Evolutionary conservation across 352 stramenopile species (phyloP), one percentile per base, ranked within the genome.

Genomic region (Plasmopara viticola): DNA sequence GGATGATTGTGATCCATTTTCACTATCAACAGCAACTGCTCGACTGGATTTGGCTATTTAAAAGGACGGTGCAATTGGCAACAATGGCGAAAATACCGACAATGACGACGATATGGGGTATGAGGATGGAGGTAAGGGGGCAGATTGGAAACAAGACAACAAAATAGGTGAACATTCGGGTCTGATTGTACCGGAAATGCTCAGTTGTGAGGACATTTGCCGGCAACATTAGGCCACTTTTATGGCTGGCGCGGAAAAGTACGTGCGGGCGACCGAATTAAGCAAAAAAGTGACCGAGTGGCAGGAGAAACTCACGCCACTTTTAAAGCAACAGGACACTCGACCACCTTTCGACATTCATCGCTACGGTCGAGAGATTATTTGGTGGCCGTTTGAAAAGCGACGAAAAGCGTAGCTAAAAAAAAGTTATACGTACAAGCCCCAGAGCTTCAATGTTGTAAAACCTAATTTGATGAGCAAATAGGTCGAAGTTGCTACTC

Each of bases 171-270:
- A 70, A n/a, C 43, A 52, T 5, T 68, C 64, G 33, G 41, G 52
- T 6, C 53, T 9, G 30, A 40, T 13, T 28, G 58, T 58, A 0
- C 59, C 68, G 8, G 55, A 25, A 3, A 25, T 25, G 20, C 20
- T 80, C 8, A 84, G 58, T 9, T 90, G 87, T 47, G 77, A 90
- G 38, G 76, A 87, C 39, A 76, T 90, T 30, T 88, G 80, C 35
- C 72, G 75, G 28, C 73, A 88, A 51, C 80, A 91, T 51, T 70
- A 86, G n/a, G 65, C 77, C 30, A 70, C 77, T 6, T 91, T 91
- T 52, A 88, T 91, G 78, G 77, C 82, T 34, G 80, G 80, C n/a
- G 78, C 75, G 6, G 75, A 91, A 44, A 73, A 85, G 49, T 91
- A 91, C 41, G 73, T 88, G 8, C 80, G 75, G 39, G 80, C 88